Percentiles rank a stretch among this genome's conserved stretches.
Conservation (phyloP, 2,329 filamentous ascomycete genomes). For the Basipetospora chlamydospora region DNA sequence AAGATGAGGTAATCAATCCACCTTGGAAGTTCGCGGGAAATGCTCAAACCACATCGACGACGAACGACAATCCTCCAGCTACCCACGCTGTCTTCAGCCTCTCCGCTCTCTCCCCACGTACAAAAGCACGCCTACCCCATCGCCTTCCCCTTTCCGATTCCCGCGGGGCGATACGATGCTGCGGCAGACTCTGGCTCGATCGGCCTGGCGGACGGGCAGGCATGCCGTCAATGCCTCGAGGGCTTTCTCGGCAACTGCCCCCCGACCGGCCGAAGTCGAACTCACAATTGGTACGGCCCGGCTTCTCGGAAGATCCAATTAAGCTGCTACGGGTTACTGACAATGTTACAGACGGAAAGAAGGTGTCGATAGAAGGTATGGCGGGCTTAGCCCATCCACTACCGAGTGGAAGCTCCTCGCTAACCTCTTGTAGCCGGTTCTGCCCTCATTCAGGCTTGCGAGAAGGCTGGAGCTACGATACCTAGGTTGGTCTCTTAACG, state of each 20-base stretch:
- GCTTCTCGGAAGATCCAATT: conserved; percentile 15
- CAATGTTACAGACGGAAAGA: conserved; percentile 67
- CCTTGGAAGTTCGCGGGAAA: conserved; percentile 6
- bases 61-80: neutral
- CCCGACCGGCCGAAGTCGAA: conserved; percentile 82
- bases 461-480: conserved; percentile 85
- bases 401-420: too few species aligned
- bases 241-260: conserved; percentile 67
- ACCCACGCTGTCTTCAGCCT: too few species aligned
- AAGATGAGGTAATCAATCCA: conserved; percentile 18
- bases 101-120: neutral
- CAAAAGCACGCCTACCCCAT: conserved; percentile 11
- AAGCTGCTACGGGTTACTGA: conserved; percentile 17
- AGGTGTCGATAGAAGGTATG: conserved; percentile 92
- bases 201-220: conserved; percentile 50
- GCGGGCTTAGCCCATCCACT: too few species aligned
- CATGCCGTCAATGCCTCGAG: conserved; percentile 49
- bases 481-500: conserved; percentile 48
- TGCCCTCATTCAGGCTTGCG: conserved; percentile 95
- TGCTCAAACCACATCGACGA: conserved; percentile 7
- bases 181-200: conserved; percentile 52
- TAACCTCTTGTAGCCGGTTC: conserved; percentile 57
- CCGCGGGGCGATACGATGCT: conserved; percentile 52
- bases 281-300: conserved; percentile 66
- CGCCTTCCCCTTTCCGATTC: conserved; percentile 16